Base-by-base conservation (phyloP, 2,329 filamentous ascomycete genomes). In the Emmonsiellopsis sp. region DNA sequence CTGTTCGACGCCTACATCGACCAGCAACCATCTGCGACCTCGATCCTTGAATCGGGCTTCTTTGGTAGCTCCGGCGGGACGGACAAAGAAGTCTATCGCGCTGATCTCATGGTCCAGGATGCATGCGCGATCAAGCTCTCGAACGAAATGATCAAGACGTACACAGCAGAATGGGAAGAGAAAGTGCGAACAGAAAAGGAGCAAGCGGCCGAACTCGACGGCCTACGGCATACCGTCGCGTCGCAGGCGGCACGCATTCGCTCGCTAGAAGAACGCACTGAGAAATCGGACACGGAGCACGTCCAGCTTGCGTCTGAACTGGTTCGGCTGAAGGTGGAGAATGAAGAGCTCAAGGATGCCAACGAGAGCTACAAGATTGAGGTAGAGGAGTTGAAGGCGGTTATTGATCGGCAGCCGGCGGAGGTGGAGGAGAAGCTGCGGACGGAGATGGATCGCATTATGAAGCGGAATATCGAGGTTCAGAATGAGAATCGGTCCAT, bases 1-100 rank as follows among this genome's bases (percentile, higher is more conserved):
- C 66, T 98, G 0, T 98, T 98, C 59, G 93, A 98, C 65, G 90
- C 90, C 40, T 98, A 98, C 70, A 96, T 98, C 58, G 93, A 98
- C 70, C 87, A 90, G 62, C 82, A 90, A 7, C 93, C 93, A 0
- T 95, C 90, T 2, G 85, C 90, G n/a, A 90, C 85, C 50, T 95
- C 90, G 13, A 86, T 98, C 47, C 81, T 97, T 1, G 93, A 98
- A 69, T 95, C 90, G 43, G 93, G 93, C 11, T 98, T 98, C 77
- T 98, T 98, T 65, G 93, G 93, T 56, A 92, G 86, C 67, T 92
- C 89, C 26, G 90, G 88, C 35, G 84, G 84, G 60, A 80, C 89
- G 10, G 93, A 98, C 67, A 96, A 95, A 70, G 93, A 96, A 67
- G 83, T 98, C 6, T 98, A 98, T 68, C 85, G 91, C 49, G 93